phyloP scores from a whole-genome alignment of 352 stramenopile genomes.

The Phytophthora melonis region DNA sequence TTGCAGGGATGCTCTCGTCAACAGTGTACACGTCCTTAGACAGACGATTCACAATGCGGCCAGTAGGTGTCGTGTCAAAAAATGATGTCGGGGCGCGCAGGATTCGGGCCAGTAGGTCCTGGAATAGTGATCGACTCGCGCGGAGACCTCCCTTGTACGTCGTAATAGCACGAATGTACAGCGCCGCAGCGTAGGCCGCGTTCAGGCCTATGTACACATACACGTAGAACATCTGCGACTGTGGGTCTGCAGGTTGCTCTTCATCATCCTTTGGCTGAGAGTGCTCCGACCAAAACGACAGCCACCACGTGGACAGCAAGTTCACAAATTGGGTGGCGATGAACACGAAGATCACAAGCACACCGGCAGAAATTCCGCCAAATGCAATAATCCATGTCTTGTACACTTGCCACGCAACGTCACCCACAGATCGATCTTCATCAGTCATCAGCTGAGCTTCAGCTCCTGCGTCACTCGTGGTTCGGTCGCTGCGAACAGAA shows the following conservation, averaged over 20 bases:
- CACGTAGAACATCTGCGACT: slow-evolving; percentile 83
- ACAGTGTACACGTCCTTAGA: slow-evolving; percentile 86
- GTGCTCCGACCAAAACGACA: slow-evolving; percentile 55
- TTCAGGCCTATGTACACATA: slow-evolving; percentile 86
- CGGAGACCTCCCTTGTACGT: slow-evolving; percentile 69
- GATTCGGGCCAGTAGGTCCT: slow-evolving; percentile 91
- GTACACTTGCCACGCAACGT: slow-evolving; percentile 74
- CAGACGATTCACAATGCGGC: slow-evolving; percentile 82
- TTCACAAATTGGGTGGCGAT: slow-evolving; percentile 58
- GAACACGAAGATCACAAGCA: slow-evolving; percentile 58
- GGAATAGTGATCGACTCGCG: slow-evolving; percentile 69
- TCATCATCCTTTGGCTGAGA: slow-evolving; percentile 27
- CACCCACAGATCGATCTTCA: slow-evolving; percentile 71
- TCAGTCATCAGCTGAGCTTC: slow-evolving; percentile 66
- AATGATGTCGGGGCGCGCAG: slow-evolving; percentile 78
- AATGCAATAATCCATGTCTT: slow-evolving; percentile 75
- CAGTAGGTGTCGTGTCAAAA: slow-evolving; percentile 86
- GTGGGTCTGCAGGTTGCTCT: slow-evolving; percentile 21
- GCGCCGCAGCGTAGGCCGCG: slow-evolving; percentile 56
- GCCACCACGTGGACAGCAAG: slow-evolving; percentile 75
- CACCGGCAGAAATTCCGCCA: slow-evolving; percentile 57
- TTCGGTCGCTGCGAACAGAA: slow-evolving; percentile 64
- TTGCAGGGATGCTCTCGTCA: slow-evolving; percentile 75
- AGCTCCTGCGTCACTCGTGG: slow-evolving; percentile 36
- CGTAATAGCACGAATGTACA: slow-evolving; percentile 71